Evolutionary conservation across 768 basidiomycete genomes (phyloP).

Genomic region (Chalciporus sphaerocephalus): DNA sequence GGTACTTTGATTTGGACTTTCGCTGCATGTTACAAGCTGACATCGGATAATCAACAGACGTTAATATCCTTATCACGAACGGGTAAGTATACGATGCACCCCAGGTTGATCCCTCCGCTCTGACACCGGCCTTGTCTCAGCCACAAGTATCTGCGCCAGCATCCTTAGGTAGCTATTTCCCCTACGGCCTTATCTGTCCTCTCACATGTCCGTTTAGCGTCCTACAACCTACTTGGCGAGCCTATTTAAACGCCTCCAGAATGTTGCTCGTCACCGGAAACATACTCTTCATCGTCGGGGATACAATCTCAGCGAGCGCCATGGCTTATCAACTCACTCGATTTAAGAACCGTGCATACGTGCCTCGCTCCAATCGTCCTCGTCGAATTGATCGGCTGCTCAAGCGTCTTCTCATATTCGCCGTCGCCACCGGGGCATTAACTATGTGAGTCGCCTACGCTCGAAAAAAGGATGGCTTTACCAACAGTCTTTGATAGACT

Average conservation of each 20-base stretch:
- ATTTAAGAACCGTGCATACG: constrained; percentile 10
- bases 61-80: constrained; percentile 20
- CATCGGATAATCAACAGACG: constrained; percentile 2
- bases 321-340: constrained; percentile 24
- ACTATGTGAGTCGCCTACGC: constrained; percentile 17
- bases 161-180: constrained; percentile 13
- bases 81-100: constrained; percentile 2
- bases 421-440: constrained; percentile 24
- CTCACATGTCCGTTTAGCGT: constrained; percentile 2
- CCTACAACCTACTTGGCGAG: constrained; percentile 7
- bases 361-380: background rate
- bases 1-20: constrained; percentile 6
- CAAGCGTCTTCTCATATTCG: constrained; percentile 22
- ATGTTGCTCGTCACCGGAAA: constrained; percentile 19
- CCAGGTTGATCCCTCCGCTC: background rate
- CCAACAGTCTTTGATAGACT: constrained; percentile 12
- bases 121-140: background rate
- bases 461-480: background rate
- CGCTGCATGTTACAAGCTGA: background rate
- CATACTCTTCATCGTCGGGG: constrained; percentile 23
- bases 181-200: background rate
- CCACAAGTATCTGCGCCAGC: constrained; percentile 11
- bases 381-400: constrained; percentile 20
- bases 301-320: constrained; percentile 16
- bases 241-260: constrained; percentile 1